A percentile compares a stretch with the other conserved stretches of the same genome.
Conservation (phyloP, 1,139 yeast genomes). For the Zhuliangozyma blackwelliae region DNA sequence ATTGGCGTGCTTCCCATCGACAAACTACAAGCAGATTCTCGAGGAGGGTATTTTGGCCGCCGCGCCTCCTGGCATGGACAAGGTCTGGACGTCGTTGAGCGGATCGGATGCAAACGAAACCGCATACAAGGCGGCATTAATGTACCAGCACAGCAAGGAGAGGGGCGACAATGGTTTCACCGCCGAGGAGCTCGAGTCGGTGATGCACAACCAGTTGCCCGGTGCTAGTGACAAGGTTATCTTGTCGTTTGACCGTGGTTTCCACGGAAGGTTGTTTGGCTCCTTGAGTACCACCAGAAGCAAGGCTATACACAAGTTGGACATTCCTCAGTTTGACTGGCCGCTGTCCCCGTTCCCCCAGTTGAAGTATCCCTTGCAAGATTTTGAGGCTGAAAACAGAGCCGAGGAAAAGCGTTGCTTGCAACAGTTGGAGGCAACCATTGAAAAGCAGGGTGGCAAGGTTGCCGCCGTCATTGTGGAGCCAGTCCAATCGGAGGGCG, state of each 20-base stretch:
- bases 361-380: slow-evolving; percentile 60
- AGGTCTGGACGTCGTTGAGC: slow-evolving; percentile 66
- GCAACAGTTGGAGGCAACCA: slow-evolving; percentile 49
- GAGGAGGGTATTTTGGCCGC: slow-evolving; percentile 56
- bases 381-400: slow-evolving; percentile 47
- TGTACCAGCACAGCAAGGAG: slow-evolving; percentile 60
- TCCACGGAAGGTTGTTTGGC: slow-evolving; percentile 75
- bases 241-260: slow-evolving; percentile 64
- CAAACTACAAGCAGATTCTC: slow-evolving; percentile 47
- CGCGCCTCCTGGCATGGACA: slow-evolving; percentile 64
- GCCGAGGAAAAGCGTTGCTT: slow-evolving; percentile 62
- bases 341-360: slow-evolving; percentile 71
- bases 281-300: slow-evolving; percentile 70
- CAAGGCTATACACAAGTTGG: slow-evolving; percentile 70
- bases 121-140: slow-evolving; percentile 74
- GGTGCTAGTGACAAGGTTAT: slow-evolving; percentile 68
- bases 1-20: slow-evolving; percentile 67
- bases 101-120: slow-evolving; percentile 78
- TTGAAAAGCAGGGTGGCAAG: slow-evolving; percentile 40
- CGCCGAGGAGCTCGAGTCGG: slow-evolving; percentile 51
- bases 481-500: slow-evolving; percentile 76
- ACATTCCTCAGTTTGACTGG: slow-evolving; percentile 75
- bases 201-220: slow-evolving; percentile 64
- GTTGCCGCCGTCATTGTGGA: slow-evolving; percentile 70
- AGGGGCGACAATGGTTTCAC: slow-evolving; percentile 56